Conservation (phyloP, 352 stramenopile species). For the Halophytophthora batemanensis region DNA sequence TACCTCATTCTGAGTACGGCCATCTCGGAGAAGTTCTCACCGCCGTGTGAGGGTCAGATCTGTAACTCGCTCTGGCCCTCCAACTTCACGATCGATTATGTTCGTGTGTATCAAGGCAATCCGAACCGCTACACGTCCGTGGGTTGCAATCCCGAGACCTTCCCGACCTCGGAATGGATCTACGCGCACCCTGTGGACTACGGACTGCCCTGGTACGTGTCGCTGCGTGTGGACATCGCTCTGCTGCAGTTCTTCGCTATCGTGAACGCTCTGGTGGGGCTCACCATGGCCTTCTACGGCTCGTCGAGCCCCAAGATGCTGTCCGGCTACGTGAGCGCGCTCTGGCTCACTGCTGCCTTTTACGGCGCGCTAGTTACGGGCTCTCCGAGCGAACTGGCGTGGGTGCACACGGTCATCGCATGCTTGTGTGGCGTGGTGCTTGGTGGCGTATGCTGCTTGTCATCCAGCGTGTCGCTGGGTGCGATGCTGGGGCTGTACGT, state of each 20-base stretch:
- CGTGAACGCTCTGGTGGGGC: conserved; percentile 49
- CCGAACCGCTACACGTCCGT: conserved; percentile 89
- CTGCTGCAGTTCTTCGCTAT: conserved; percentile 53
- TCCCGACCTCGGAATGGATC: conserved; percentile 92
- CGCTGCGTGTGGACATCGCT: conserved; percentile 44
- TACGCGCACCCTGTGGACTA: conserved; percentile 83
- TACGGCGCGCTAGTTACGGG: conserved; percentile 66
- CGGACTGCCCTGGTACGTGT: conserved; percentile 80
- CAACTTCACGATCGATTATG: conserved; percentile 94
- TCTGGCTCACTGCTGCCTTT: conserved; percentile 63
- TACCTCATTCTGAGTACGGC: conserved; percentile 98
- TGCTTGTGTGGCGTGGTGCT: conserved; percentile 73
- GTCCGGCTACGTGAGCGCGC: conserved; percentile 47
- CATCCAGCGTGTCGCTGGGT: conserved; percentile 55
- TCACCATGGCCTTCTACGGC: conserved; percentile 62
- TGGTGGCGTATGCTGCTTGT: conserved; percentile 57
- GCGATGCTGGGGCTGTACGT: conserved; percentile 68
- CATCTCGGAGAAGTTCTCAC: conserved; percentile 94
- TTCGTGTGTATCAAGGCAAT: conserved; percentile 93
- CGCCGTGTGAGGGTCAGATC: conserved; percentile 89
- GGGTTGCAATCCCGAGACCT: conserved; percentile 90
- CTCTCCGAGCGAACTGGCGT: conserved; percentile 45
- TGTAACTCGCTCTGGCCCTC: conserved; percentile 91
- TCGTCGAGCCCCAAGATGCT: conserved; percentile 48
- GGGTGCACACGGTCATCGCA: conserved; percentile 66